Base-by-base conservation (phyloP, 495 filamentous ascomycete species). In the Aspergillus bertholletiae region DNA sequence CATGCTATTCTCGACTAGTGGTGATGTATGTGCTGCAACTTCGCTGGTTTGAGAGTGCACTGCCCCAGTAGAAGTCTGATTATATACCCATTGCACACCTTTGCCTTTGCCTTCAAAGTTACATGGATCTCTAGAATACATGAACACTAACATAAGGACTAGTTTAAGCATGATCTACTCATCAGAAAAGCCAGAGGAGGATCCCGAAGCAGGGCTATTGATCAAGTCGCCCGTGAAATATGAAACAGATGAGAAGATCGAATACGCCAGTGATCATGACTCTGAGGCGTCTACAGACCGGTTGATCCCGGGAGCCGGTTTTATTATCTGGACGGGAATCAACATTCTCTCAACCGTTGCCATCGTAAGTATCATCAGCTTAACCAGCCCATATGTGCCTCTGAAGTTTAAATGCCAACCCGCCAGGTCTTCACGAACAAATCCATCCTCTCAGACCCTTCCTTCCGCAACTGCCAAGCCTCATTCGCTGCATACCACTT, bases 401-500 rank as follows among this genome's bases (percentile, higher is more conserved):
- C 13, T 2, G 21, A 3, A 37, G 37, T 12, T 24, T 24, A 27
- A 18, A 18, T 23, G 7, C 13, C 28, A 37, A 4, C 32, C 41
- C 1, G 22, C 15, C 46, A 89, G 87, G 85, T 90, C 48, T 89
- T 89, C 66, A 87, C 83, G 35, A 90, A 89, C 70, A 89, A 90
- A 69, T 79, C 77, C 41, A 88, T 90, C 60, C 88, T 90, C 69
- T 80, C 83, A 21, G 78, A 88, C 54, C 77, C 81, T 20, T 80
- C 78, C 48, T 78, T 90, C 58, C 83, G 82, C 55, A 74, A 84
- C 28, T 80, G 78, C 52, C 87, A 89, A 69, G 74, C 87, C 26
- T 80, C 85, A 34, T 89, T 89, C 61, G 86, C 86, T 18, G 71
- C 81, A 30, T 88, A 88, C 69, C 87, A 90, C 68, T 89, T 90